Evolutionary conservation across 805 yeast species (phyloP), one percentile per base, ranked within the genome.

Genomic region (Komagataella pastoris): DNA sequence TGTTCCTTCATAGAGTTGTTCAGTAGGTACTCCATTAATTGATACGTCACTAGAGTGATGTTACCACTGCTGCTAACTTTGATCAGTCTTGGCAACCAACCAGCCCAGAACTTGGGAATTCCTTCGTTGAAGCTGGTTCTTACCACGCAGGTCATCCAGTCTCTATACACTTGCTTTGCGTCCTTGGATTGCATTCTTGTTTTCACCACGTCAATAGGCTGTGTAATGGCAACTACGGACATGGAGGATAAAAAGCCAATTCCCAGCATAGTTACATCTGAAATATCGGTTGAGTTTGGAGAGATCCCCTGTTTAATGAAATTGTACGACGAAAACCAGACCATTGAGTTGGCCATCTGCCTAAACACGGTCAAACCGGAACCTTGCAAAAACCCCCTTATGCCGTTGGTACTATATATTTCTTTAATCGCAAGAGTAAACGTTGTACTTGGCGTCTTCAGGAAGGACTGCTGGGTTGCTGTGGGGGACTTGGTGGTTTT

Each of bases 151-250:
- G 79, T 75, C 59, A 85, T 65, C 5, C 88, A 71, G 65, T 83
- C 88, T 53, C 71, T 74, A 62, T 83, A 84, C 2, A 77, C 58
- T 3, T 64, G 59, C 59, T 73, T 73, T n/a, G 84, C 80, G 61
- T 82, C 79, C 59, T 81, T 78, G 59, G 88, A 79, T 66, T 89
- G 97, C 79, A 89, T 79, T 61, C 95, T 77, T 2, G 97, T 79
- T 68, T 90, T 90, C 49, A 90, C 67, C 2, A 88, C 87, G 67
- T 90, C 97, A 24, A 90, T 70, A 0, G 97, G 97, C 67, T 88
- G 98, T 0, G 96, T 90, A 0, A 77, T 69, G 0, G 77, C 79
- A 19, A 88, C 85, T 24, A 87, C 95, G 0, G 88, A 84, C 3
- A 76, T 66, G 0, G 93, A 81, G 2, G 95, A 79, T 1, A 79